These are phyloP conservation scores for Penicillium pulvis DNA, from an alignment of 495 filamentous ascomycete species.

Conservation along the genomic window DNA sequence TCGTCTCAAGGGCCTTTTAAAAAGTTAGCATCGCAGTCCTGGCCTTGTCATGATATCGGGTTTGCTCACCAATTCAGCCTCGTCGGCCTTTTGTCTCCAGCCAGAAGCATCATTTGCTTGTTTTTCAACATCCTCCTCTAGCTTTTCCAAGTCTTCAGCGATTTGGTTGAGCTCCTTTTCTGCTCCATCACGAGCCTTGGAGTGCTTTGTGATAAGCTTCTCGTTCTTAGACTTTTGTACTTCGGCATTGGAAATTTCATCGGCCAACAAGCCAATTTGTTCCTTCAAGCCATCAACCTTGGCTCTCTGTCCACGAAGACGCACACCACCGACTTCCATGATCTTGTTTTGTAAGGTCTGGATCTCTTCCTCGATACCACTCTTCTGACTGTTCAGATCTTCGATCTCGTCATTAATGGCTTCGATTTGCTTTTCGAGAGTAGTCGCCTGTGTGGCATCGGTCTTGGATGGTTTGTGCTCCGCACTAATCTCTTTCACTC, in stretches of 20 bases:
- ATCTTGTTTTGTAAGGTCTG: slow-evolving; percentile 91
- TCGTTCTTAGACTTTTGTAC: slow-evolving; percentile 86
- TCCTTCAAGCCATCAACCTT: slow-evolving; percentile 92
- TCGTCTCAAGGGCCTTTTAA: slow-evolving; percentile 63
- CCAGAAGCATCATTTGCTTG: slow-evolving; percentile 75
- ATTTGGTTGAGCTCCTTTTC: slow-evolving; percentile 74
- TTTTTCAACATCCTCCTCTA: slow-evolving; percentile 74
- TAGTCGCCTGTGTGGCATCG: slow-evolving; percentile 68
- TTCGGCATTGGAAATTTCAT: slow-evolving; percentile 81
- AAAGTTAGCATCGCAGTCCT: slow-evolving; percentile 16
- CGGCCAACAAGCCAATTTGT: slow-evolving; percentile 76
- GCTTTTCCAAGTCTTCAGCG: slow-evolving; percentile 67
- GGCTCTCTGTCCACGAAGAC: slow-evolving; percentile 83
- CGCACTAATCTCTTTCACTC: slow-evolving; percentile 77
- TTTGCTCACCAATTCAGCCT: slow-evolving; percentile 70
- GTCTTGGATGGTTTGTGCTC: slow-evolving; percentile 78
- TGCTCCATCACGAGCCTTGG: slow-evolving; percentile 74
- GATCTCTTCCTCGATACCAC: slow-evolving; percentile 88
- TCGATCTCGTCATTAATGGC: slow-evolving; percentile 76
- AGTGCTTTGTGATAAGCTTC: slow-evolving; percentile 85
- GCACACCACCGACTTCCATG: slow-evolving; percentile 95
- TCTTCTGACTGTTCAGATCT: slow-evolving; percentile 76
- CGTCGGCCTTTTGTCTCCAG: slow-evolving; percentile 73
- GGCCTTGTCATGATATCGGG: not conserved
- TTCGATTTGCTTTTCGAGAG: slow-evolving; percentile 74